Percentiles rank a stretch among this genome's conserved stretches.
Conservation (phyloP, 2,329 filamentous ascomycete species). For the Calonectria pseudoturangicola region DNA sequence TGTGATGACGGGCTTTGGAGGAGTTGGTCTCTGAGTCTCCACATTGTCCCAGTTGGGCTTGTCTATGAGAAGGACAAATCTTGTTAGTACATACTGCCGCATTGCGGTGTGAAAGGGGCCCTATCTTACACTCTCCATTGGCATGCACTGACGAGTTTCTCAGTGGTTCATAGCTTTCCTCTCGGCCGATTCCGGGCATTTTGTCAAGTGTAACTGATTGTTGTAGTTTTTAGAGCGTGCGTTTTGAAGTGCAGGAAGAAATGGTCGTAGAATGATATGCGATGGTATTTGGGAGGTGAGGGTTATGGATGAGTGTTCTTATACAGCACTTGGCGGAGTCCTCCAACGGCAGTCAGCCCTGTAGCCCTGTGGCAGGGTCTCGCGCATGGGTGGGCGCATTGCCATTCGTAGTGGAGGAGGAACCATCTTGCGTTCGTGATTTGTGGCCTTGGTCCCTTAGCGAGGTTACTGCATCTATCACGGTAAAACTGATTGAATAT, state of each 20-base stretch:
- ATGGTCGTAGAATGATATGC: too few relatives aligned
- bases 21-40: not conserved
- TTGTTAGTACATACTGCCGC: not conserved
- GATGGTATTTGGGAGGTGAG: not conserved
- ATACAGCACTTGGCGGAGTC: not conserved
- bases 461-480: not conserved
- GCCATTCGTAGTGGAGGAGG: not conserved
- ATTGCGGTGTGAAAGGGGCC: too few relatives aligned
- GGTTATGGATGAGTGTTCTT: not conserved
- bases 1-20: slow-evolving; percentile 1
- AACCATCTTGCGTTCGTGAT: not conserved
- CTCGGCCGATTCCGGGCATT: not conserved
- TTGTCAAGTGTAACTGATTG: not conserved
- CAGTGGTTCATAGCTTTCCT: slow-evolving; percentile 6
- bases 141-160: not conserved
- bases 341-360: not conserved
- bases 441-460: not conserved
- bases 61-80: not conserved
- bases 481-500: not conserved
- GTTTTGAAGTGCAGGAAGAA: not conserved
- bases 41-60: not conserved
- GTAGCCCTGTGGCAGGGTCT: not conserved
- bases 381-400: not conserved
- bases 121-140: not conserved
- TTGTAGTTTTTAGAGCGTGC: too few relatives aligned